Percentiles rank a stretch among this genome's conserved stretches.
Conservation (phyloP, 345 rosid genomes). For the Turritis glabra region DNA sequence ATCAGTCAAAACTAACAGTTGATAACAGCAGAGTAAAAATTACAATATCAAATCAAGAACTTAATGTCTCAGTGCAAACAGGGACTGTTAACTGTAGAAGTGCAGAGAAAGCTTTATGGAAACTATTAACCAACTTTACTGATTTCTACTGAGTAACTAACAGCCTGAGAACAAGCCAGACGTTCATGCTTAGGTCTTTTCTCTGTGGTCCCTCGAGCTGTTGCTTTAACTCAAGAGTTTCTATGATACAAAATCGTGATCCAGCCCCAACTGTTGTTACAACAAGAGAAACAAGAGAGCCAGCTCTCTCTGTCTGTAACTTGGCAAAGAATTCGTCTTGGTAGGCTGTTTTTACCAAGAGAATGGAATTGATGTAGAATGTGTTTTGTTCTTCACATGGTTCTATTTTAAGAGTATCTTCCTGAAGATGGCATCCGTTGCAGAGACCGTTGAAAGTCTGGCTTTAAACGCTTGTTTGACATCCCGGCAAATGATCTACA, state of each 20-base stretch:
- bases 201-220: constrained; percentile 23
- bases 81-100: constrained; percentile 13
- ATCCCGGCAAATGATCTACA: constrained; percentile 64
- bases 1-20: neutral
- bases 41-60: constrained; percentile 7
- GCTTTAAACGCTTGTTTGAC: constrained; percentile 69
- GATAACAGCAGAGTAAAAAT: neutral
- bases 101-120: neutral
- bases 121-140: constrained; percentile 8
- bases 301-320: constrained; percentile 10
- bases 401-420: constrained; percentile 56
- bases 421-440: constrained; percentile 80
- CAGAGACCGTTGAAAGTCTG: constrained; percentile 61
- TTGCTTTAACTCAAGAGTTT: constrained; percentile 14
- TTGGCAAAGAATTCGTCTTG: constrained; percentile 16
- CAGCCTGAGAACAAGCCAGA: constrained; percentile 25
- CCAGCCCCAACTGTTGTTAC: constrained; percentile 17
- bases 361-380: neutral
- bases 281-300: neutral
- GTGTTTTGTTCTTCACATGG: neutral
- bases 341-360: constrained; percentile 13
- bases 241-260: constrained; percentile 22
- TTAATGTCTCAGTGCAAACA: constrained; percentile 12
- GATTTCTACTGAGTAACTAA: constrained; percentile 7
- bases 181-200: constrained; percentile 16